Evolutionary conservation across 2,329 filamentous ascomycete species (phyloP).

Genomic region (Hyphodiscus sp.): DNA sequence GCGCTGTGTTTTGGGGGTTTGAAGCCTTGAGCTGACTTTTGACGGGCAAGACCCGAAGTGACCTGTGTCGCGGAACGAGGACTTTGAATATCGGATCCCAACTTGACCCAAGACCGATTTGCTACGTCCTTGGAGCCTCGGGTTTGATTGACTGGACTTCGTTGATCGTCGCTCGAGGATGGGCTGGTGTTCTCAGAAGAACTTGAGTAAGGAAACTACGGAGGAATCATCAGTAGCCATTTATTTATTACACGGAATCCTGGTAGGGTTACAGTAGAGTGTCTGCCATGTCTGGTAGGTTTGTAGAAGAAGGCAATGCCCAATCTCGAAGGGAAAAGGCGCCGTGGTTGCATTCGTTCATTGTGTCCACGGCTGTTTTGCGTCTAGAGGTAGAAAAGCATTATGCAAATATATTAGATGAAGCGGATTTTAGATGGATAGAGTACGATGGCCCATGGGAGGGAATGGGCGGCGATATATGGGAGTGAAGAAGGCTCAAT

Average conservation of each 20-base stretch:
- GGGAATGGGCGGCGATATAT: no score
- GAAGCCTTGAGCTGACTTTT: background rate
- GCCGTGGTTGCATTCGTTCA: constrained; percentile 30
- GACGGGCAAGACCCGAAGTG: background rate
- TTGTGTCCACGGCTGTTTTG: constrained; percentile 15
- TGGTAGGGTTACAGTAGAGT: no score
- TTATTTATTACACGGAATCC: no score
- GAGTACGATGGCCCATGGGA: no score
- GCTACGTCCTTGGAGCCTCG: background rate
- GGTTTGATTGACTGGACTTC: background rate
- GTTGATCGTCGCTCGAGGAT: background rate
- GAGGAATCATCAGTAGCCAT: background rate
- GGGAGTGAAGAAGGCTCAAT: no score
- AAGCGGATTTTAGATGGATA: no score
- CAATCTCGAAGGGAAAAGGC: constrained; percentile 22
- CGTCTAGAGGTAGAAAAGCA: background rate
- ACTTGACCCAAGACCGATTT: background rate
- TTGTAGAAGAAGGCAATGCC: constrained; percentile 15
- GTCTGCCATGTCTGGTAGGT: background rate
- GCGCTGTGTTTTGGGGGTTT: background rate
- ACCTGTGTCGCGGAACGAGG: background rate
- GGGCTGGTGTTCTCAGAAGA: background rate
- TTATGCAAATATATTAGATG: background rate
- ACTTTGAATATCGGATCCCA: background rate
- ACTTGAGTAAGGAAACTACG: background rate